phyloP scores from a whole-genome alignment of 306 rosid species.

The Cucurbita argyrosperma region DNA sequence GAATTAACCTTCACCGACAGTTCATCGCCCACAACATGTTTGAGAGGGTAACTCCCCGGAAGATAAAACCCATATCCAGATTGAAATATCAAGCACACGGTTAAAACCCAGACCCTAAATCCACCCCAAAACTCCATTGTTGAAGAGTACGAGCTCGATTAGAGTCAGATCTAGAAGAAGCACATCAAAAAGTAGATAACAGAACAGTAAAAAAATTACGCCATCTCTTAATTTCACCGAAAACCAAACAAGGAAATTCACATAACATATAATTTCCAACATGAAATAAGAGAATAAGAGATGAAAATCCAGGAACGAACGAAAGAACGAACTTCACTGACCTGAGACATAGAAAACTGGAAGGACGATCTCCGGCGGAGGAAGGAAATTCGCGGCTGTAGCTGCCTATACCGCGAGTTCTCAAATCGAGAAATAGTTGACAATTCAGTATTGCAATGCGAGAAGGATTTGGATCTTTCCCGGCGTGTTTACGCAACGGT shows the following conservation, averaged over 20 bases:
- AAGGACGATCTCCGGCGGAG: conserved; percentile 6
- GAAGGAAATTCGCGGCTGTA: neutral
- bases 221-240: conserved; percentile 1
- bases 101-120: conserved; percentile 34
- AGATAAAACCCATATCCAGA: conserved; percentile 62
- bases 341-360: conserved; percentile 17
- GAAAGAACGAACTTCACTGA: conserved; percentile 8
- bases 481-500: neutral
- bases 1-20: conserved; percentile 79
- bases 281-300: neutral
- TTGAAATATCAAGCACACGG: conserved; percentile 40
- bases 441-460: neutral
- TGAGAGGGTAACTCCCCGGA: conserved; percentile 86
- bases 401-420: conserved; percentile 4
- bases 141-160: conserved; percentile 6
- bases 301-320: conserved; percentile 1
- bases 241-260: neutral
- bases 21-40: conserved; percentile 35
- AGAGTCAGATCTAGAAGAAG: conserved; percentile 60
- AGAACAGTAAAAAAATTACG: neutral
- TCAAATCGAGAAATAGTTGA: conserved; percentile 11
- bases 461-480: neutral
- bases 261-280: neutral
- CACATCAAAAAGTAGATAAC: conserved; percentile 11
- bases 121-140: conserved; percentile 42